phyloP scores from a whole-genome alignment of 225 moss, liverwort and hornwort species.

The Asterella californica region DNA sequence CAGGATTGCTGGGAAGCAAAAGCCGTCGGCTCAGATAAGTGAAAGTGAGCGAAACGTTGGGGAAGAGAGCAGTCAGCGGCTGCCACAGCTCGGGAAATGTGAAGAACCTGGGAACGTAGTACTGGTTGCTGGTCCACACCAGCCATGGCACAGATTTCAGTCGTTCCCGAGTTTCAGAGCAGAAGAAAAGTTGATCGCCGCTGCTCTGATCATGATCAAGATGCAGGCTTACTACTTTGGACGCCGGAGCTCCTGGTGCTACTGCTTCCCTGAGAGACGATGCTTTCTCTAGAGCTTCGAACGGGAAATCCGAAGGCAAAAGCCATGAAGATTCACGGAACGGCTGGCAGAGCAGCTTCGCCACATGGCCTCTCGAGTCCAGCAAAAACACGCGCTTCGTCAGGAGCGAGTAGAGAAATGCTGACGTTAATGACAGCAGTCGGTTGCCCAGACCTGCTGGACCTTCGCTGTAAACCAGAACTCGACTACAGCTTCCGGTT shows the following conservation, averaged over 20 bases:
- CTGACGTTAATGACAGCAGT: conserved; percentile 60
- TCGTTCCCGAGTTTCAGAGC: conserved; percentile 35
- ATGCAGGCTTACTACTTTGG: conserved; percentile 37
- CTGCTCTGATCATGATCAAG: conserved; percentile 51
- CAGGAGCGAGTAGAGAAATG: conserved; percentile 62
- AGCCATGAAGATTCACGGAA: conserved; percentile 58
- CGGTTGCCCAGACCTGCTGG: conserved; percentile 78
- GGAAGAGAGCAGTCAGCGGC: conserved; percentile 49
- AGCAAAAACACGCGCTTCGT: conserved; percentile 60
- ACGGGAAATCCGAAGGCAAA: conserved; percentile 44
- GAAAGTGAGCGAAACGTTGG: conserved; percentile 61
- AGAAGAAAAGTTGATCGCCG: conserved; percentile 52
- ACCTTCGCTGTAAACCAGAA: conserved; percentile 61
- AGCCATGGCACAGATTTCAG: conserved; percentile 58
- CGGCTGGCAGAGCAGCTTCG: conserved; percentile 64
- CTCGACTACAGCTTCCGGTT: conserved; percentile 29
- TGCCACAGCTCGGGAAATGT: conserved; percentile 62
- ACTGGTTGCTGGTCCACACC: conserved; percentile 78
- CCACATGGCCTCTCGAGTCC: conserved; percentile 47
- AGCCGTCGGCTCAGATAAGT: conserved; percentile 70
- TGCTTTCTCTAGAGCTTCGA: conserved; percentile 15
- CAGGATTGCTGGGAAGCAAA: conserved; percentile 54
- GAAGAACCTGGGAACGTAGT: conserved; percentile 67
- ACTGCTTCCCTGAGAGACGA: conserved; percentile 37
- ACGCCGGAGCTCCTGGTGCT: not conserved